These are phyloP conservation scores for Cochliopodium minus DNA, from an alignment of 208 protist genomes.

Conservation along the genomic window DNA sequence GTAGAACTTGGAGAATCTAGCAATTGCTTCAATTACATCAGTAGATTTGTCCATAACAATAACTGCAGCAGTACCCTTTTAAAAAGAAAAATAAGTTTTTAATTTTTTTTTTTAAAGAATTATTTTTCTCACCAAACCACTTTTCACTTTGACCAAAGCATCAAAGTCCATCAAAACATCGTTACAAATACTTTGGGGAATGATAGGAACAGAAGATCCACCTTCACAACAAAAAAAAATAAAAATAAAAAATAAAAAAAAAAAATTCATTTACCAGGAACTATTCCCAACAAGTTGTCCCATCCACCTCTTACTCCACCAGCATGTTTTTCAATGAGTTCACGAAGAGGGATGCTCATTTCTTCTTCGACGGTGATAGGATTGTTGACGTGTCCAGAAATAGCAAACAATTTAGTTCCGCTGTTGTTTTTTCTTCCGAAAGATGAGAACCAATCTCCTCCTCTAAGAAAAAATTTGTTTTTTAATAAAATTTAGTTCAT, in stretches of 20 bases:
- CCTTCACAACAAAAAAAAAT: no score
- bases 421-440: constrained; percentile 88
- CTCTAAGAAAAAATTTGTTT: no score
- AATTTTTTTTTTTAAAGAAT: no score
- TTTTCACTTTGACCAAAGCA: constrained; percentile 64
- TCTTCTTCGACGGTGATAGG: constrained; percentile 93
- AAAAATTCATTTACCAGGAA: no score
- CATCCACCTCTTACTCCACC: constrained; percentile 89
- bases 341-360: constrained; percentile 89
- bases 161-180: constrained; percentile 95
- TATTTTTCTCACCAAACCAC: no score
- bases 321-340: constrained; percentile 85
- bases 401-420: constrained; percentile 90
- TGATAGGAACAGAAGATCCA: constrained; percentile 82
- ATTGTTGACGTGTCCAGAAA: constrained; percentile 94
- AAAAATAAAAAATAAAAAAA: no score
- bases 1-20: constrained; percentile 87
- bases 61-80: constrained; percentile 94
- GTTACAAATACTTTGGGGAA: constrained; percentile 79
- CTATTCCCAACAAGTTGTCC: constrained; percentile 90
- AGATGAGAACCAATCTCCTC: constrained; percentile 74
- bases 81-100: no score
- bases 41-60: constrained; percentile 96
- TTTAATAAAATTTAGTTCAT: no score
- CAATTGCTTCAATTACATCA: constrained; percentile 84